Evolutionary conservation across 768 basidiomycete genomes (phyloP), one percentile per base, ranked within the genome.

Genomic region (Lactarius hengduanensis): DNA sequence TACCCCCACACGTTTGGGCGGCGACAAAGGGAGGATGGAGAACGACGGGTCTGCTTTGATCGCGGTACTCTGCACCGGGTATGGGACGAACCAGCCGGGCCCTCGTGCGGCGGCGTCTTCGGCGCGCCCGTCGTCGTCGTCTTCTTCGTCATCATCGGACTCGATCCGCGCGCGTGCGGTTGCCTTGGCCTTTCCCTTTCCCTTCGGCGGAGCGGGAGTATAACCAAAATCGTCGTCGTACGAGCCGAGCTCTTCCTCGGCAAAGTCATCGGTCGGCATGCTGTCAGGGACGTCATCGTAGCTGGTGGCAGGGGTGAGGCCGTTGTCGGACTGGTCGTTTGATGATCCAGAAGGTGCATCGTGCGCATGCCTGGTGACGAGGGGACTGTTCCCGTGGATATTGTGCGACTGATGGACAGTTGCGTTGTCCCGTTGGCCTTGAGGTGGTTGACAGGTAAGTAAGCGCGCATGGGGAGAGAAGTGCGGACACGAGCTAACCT

Each of bases 181-280:
- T 22, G 50, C 22, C 11, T 26, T 53, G 22, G 13, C 22, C 38
- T 56, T 59, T 13, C 45, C 63, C 40, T 67, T 68, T 4, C 67
- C 59, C 40, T 66, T 68, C 16, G 41, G 55, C 9, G 22, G 18
- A 9, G 65, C 47, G 28, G 36, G 59, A 2, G 59, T 11, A 28
- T 47, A 13, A 22, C 61, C 47, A 18, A 66, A 38, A 4, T 66
- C 67, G 15, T 68, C 64, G n/a, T 68, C 59, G 15, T 68, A 57
- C 22, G 43, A 67, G 10, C 34, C 66, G 16, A 59, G 53, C 6
- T 60, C 62, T 54, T 63, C 66, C 20, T 63, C 66, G 2, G 58
- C 66, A 11, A 63, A 4, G 9, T 63, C 66, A 45, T 63, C 66
- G 1, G 57, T 59, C 32, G 61, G 53, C 26, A 63, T 30, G 47